Conservation (phyloP, 1,139 yeast species). For the Candida frijolesensis region DNA sequence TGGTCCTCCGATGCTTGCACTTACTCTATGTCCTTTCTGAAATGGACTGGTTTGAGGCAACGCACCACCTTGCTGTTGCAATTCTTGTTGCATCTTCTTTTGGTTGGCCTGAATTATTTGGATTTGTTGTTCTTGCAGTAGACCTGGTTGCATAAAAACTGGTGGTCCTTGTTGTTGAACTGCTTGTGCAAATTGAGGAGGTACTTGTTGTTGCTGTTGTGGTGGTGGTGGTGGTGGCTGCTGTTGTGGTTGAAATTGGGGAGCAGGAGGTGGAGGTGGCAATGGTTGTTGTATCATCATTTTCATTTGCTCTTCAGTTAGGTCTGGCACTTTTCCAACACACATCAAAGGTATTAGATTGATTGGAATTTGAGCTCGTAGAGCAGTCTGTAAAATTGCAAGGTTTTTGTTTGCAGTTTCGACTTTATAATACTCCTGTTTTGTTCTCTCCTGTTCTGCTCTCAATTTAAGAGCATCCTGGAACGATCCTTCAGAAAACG, state of each 20-base stretch:
- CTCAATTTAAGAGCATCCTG: conserved; percentile 64
- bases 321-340: conserved; percentile 23
- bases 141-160: conserved; percentile 2
- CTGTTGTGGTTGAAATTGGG: conserved; percentile 5
- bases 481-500: conserved; percentile 63
- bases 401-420: conserved; percentile 65
- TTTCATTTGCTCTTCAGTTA: conserved; percentile 13
- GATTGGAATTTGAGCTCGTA: conserved; percentile 66
- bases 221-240: conserved; percentile 11
- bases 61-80: conserved; percentile 6
- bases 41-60: conserved; percentile 4
- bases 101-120: conserved; percentile 7
- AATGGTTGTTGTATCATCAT: conserved; percentile 12
- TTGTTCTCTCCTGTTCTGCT: conserved; percentile 79
- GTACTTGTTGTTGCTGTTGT: conserved; percentile 10
- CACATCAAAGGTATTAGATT: conserved; percentile 68
- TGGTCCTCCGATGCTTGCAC: conserved; percentile 10
- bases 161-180: conserved; percentile 11
- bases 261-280: conserved; percentile 9
- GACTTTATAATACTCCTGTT: conserved; percentile 73
- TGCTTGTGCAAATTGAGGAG: conserved; percentile 6
- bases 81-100: conserved; percentile 9
- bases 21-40: conserved; percentile 9
- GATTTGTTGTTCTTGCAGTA: conserved; percentile 10
- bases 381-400: conserved; percentile 63